Conservation (phyloP, 768 basidiomycete genomes). For the Podaxis sp. region DNA sequence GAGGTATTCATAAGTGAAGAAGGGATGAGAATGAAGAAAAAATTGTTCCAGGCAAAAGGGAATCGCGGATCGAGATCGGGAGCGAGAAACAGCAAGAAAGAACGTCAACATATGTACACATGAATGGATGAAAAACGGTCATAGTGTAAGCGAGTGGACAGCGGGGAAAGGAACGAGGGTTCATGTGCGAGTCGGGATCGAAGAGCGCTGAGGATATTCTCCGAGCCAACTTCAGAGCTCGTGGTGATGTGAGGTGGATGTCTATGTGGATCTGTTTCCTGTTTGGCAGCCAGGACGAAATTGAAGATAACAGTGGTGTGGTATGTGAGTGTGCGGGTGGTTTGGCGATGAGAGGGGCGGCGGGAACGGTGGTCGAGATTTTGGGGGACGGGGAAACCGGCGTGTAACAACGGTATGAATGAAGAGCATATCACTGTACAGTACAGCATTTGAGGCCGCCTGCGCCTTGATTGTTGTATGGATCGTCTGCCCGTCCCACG, state of each 20-base stretch:
- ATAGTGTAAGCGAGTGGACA: constrained; percentile 3
- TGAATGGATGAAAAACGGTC: constrained; percentile 12
- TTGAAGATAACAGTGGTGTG: not conserved
- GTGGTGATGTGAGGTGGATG: not conserved
- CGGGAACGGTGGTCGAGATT: not conserved
- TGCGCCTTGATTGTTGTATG: constrained; percentile 73
- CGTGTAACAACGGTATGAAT: not conserved
- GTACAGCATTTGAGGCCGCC: constrained; percentile 53
- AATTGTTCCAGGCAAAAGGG: constrained; percentile 18
- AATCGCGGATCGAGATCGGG: constrained; percentile 3
- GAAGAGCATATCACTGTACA: constrained; percentile 46
- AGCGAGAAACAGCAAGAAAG: constrained; percentile 13
- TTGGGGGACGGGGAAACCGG: not conserved
- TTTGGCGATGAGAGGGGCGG: not conserved
- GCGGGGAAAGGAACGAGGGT: not conserved
- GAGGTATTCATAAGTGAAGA: constrained; percentile 14
- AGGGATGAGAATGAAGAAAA: constrained; percentile 11
- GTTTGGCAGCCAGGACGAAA: not conserved
- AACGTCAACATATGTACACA: constrained; percentile 19
- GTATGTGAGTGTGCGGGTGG: constrained; percentile 1
- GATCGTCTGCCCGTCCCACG: constrained; percentile 89
- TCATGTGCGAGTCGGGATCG: constrained; percentile 3
- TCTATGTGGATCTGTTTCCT: constrained; percentile 11
- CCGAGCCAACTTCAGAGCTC: not conserved
- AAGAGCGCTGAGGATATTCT: not conserved